Percentiles rank a stretch among this genome's conserved stretches.
Evolutionary conservation across 2,329 filamentous ascomycete genomes (phyloP).

Genomic region (Exophiala viscosa): DNA sequence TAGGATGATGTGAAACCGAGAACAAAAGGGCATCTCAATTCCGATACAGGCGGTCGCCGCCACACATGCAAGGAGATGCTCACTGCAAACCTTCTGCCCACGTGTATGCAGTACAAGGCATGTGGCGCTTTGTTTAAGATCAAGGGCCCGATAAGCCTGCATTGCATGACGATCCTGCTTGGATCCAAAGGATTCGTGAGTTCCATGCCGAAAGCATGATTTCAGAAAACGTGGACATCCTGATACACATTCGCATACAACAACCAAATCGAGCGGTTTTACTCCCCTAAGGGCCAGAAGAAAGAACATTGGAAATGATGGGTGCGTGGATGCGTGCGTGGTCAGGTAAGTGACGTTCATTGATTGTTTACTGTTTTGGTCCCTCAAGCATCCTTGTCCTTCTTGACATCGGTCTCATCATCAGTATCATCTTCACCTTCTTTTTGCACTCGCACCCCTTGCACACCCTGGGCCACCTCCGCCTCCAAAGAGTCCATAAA

Average conservation of each 20-base stretch:
- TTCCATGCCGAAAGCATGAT: background rate
- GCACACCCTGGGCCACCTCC: slow-evolving; percentile 72
- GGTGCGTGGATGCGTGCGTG: no score
- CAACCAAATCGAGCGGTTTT: background rate
- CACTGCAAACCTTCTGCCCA: background rate
- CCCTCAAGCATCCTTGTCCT: slow-evolving; percentile 22
- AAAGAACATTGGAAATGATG: no score
- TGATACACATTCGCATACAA: background rate
- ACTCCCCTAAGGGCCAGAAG: background rate
- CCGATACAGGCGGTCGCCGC: background rate
- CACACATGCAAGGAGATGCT: no score
- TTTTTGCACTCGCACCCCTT: slow-evolving; percentile 64
- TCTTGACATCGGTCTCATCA: slow-evolving; percentile 27
- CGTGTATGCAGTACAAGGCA: slow-evolving; percentile 1
- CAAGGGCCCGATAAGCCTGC: no score
- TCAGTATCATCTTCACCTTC: slow-evolving; percentile 67
- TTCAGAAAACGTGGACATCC: background rate
- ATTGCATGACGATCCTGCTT: background rate
- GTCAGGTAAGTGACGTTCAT: background rate
- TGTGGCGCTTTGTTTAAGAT: no score
- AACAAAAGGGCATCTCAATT: background rate
- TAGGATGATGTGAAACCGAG: background rate
- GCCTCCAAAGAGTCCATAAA: slow-evolving; percentile 74
- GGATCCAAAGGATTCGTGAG: background rate
- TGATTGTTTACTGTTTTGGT: background rate